These are phyloP conservation scores for Brassica carinata DNA, from an alignment of 345 rosid species.

Conservation along the genomic window DNA sequence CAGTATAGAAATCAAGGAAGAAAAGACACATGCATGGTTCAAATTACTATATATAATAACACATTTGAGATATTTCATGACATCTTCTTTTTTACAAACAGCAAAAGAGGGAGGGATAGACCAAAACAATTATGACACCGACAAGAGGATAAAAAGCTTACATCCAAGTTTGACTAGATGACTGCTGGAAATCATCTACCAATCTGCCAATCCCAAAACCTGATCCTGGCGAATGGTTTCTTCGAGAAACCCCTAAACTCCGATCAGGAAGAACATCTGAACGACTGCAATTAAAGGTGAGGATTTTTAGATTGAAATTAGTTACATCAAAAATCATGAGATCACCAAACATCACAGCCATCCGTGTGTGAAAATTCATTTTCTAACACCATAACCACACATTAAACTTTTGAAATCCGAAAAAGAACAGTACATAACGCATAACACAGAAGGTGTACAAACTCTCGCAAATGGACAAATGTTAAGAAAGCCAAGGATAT, in stretches of 20 bases:
- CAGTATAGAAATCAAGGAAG: neutral
- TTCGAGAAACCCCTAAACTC: conserved; percentile 32
- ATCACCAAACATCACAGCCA: conserved; percentile 8
- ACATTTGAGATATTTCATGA: conserved; percentile 5
- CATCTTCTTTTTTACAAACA: neutral
- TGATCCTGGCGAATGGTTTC: conserved; percentile 39
- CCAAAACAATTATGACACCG: conserved; percentile 1
- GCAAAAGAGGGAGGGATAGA: conserved; percentile 3
- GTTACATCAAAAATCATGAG: conserved; percentile 18
- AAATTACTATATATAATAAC: conserved; percentile 4
- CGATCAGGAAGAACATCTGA: conserved; percentile 38
- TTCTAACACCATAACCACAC: conserved; percentile 14
- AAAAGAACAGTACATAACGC: conserved; percentile 27
- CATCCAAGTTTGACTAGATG: conserved; percentile 45
- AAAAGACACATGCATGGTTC: conserved; percentile 13
- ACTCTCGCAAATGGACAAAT: neutral
- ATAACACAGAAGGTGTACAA: conserved; percentile 15
- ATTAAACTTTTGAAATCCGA: conserved; percentile 5
- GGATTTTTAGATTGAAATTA: neutral
- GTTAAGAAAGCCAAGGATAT: conserved; percentile 4
- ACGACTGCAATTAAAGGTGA: conserved; percentile 37
- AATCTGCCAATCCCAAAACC: conserved; percentile 36
- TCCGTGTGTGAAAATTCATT: conserved; percentile 18
- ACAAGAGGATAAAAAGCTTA: conserved; percentile 33
- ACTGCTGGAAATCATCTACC: conserved; percentile 37